A percentile compares a stretch with the other conserved stretches of the same genome.
Evolutionary conservation across 2,329 filamentous ascomycete genomes (phyloP).

Genomic region (Plectosphaerella sp.): DNA sequence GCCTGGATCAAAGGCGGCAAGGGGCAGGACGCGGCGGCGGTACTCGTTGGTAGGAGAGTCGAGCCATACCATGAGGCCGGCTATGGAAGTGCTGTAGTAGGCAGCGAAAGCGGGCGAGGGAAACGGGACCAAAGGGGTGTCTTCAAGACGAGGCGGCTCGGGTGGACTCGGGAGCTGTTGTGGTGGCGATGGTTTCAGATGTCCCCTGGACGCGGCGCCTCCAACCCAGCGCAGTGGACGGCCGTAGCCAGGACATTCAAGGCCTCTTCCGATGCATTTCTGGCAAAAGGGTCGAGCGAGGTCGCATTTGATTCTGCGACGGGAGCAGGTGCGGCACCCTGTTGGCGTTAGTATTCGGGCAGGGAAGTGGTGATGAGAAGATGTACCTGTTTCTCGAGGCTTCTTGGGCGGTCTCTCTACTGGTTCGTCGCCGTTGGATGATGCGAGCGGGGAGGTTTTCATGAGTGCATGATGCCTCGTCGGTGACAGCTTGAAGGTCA

Average conservation of each 20-base stretch:
- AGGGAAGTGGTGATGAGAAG: too few species aligned
- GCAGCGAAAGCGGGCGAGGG: conserved; percentile 16
- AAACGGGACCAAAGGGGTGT: conserved; percentile 3
- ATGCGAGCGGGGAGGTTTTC: too few species aligned
- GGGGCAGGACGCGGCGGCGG: conserved; percentile 18
- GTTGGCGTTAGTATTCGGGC: neutral
- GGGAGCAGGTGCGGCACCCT: conserved; percentile 21
- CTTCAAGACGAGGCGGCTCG: neutral
- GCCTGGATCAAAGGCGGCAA: conserved; percentile 18
- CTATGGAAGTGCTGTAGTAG: conserved; percentile 22
- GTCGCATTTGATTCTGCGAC: conserved; percentile 23
- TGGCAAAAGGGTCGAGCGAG: conserved; percentile 17
- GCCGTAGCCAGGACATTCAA: conserved; percentile 20
- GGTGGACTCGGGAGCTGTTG: neutral
- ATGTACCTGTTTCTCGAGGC: too few species aligned
- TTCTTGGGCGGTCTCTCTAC: too few species aligned
- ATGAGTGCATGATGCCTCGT: too few species aligned
- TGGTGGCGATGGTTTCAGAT: conserved; percentile 2
- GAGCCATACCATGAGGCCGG: conserved; percentile 25
- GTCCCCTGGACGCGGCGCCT: conserved; percentile 20
- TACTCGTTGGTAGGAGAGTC: conserved; percentile 23
- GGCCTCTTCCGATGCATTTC: conserved; percentile 23
- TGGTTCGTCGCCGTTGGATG: too few species aligned
- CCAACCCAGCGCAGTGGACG: conserved; percentile 20
- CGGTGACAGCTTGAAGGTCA: too few species aligned